Evolutionary conservation across 2,329 filamentous ascomycete species (phyloP).

Genomic region (Ophiostoma piceae): DNA sequence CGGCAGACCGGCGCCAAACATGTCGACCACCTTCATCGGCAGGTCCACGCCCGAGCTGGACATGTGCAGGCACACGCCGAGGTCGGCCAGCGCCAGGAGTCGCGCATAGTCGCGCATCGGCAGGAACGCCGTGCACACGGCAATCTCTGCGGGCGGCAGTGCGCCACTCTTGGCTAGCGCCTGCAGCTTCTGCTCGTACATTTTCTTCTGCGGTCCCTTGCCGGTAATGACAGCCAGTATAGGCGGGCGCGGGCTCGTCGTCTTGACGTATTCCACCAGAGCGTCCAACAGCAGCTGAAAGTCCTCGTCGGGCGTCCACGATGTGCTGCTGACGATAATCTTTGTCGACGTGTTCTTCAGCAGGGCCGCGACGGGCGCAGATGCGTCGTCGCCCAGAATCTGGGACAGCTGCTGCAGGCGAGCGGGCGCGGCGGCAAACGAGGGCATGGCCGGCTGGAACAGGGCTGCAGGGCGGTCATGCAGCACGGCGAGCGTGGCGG

Average conservation of each 20-base stretch:
- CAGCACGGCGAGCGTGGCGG: conserved; percentile 54
- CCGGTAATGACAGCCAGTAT: conserved; percentile 91
- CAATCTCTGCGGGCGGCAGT: conserved; percentile 65
- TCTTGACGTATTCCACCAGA: conserved; percentile 57
- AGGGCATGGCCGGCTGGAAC: conserved; percentile 63
- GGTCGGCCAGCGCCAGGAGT: conserved; percentile 76
- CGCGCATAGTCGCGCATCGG: conserved; percentile 76
- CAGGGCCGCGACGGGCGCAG: background rate
- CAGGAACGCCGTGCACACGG: conserved; percentile 78
- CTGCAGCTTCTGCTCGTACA: conserved; percentile 64
- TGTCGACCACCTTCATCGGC: conserved; percentile 98
- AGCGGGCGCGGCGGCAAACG: conserved; percentile 10
- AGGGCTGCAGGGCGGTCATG: conserved; percentile 82
- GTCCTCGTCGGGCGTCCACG: conserved; percentile 96
- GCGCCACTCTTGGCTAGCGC: conserved; percentile 56
- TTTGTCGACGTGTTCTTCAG: background rate
- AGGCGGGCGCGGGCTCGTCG: conserved; percentile 45
- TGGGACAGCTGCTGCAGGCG: conserved; percentile 19
- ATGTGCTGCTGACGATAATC: conserved; percentile 85
- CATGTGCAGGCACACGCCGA: conserved; percentile 87
- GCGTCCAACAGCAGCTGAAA: conserved; percentile 83
- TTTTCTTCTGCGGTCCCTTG: conserved; percentile 76
- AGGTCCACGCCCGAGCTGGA: conserved; percentile 92
- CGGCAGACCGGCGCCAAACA: conserved; percentile 92
- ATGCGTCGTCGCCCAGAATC: conserved; percentile 18